Percentiles rank a stretch among this genome's conserved stretches.
These are phyloP conservation scores for Nakazawaea pomicola DNA, from an alignment of 805 yeast genomes.

Conservation along the genomic window DNA sequence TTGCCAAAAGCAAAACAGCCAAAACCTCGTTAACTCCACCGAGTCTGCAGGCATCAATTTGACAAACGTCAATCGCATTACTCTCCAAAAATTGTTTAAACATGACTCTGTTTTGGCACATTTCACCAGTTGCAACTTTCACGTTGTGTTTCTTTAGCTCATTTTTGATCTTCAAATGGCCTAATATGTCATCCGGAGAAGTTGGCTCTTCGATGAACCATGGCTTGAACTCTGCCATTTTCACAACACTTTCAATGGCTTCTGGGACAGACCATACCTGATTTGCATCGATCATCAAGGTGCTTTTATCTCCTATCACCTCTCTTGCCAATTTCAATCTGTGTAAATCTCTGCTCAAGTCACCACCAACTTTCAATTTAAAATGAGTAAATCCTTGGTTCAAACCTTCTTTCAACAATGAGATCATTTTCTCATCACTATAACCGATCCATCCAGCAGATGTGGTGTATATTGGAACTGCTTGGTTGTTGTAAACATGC, in stretches of 20 bases:
- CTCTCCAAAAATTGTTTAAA: slow-evolving; percentile 21
- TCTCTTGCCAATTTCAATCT: slow-evolving; percentile 33
- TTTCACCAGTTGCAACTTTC: slow-evolving; percentile 22
- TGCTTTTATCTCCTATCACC: slow-evolving; percentile 32
- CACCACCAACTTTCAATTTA: slow-evolving; percentile 37
- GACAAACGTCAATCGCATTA: slow-evolving; percentile 21
- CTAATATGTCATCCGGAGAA: slow-evolving; percentile 21
- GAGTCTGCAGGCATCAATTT: slow-evolving; percentile 19
- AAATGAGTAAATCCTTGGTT: slow-evolving; percentile 34
- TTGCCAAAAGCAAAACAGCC: slow-evolving; percentile 20
- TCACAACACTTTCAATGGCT: slow-evolving; percentile 20
- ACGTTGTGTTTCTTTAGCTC: slow-evolving; percentile 19
- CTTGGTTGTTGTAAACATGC: slow-evolving; percentile 27
- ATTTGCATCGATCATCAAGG: slow-evolving; percentile 22
- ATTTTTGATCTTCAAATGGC: slow-evolving; percentile 19
- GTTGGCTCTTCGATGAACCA: slow-evolving; percentile 23
- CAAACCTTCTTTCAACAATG: slow-evolving; percentile 26
- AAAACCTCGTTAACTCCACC: slow-evolving; percentile 21
- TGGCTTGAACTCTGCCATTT: slow-evolving; percentile 19
- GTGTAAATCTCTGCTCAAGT: slow-evolving; percentile 30
- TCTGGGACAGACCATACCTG: slow-evolving; percentile 23
- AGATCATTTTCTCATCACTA: slow-evolving; percentile 34
- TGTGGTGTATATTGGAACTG: slow-evolving; percentile 41
- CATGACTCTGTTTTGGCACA: slow-evolving; percentile 22
- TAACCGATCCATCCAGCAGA: slow-evolving; percentile 41